These are phyloP conservation scores for Trypanosoma conorhini DNA, from an alignment of 208 protist genomes.

Conservation along the genomic window DNA sequence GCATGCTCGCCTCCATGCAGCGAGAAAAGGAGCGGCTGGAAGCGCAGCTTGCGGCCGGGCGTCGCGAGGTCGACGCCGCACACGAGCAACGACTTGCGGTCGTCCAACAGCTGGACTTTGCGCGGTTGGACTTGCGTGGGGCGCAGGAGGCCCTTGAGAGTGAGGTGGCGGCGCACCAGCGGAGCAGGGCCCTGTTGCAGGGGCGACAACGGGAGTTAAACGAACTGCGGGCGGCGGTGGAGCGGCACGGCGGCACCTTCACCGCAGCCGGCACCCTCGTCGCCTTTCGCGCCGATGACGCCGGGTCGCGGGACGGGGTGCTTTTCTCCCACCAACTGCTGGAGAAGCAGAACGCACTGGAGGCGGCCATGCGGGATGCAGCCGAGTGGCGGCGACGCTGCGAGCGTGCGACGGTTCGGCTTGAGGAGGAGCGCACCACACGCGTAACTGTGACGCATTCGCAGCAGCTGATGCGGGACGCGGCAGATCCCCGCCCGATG, in stretches of 20 bases:
- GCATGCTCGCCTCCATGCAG: neutral
- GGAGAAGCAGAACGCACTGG: conserved; percentile 48
- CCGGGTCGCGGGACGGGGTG: conserved; percentile 27
- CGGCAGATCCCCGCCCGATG: neutral
- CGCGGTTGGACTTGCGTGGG: conserved; percentile 30
- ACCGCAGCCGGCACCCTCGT: conserved; percentile 17
- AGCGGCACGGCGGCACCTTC: conserved; percentile 25
- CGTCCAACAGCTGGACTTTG: conserved; percentile 15
- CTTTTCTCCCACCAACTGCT: conserved; percentile 34
- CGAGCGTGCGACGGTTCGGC: conserved; percentile 41
- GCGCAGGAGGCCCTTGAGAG: conserved; percentile 53
- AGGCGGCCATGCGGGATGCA: conserved; percentile 42
- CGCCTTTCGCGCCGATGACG: conserved; percentile 25
- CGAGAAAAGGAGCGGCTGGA: conserved; percentile 8
- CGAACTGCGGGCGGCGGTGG: conserved; percentile 18
- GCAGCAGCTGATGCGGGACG: conserved; percentile 7
- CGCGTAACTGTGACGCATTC: conserved; percentile 26
- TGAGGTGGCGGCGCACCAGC: conserved; percentile 46
- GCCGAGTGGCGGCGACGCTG: conserved; percentile 50
- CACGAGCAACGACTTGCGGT: conserved; percentile 3
- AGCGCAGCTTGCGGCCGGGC: conserved; percentile 9
- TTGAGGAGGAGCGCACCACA: conserved; percentile 47
- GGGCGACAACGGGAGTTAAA: conserved; percentile 18
- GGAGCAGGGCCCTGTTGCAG: conserved; percentile 38
- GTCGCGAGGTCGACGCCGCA: conserved; percentile 3